A percentile compares a stretch with the other conserved stretches of the same genome.
Evolutionary conservation across 2,329 filamentous ascomycete genomes (phyloP).

Genomic region (Diplodia sapinea): DNA sequence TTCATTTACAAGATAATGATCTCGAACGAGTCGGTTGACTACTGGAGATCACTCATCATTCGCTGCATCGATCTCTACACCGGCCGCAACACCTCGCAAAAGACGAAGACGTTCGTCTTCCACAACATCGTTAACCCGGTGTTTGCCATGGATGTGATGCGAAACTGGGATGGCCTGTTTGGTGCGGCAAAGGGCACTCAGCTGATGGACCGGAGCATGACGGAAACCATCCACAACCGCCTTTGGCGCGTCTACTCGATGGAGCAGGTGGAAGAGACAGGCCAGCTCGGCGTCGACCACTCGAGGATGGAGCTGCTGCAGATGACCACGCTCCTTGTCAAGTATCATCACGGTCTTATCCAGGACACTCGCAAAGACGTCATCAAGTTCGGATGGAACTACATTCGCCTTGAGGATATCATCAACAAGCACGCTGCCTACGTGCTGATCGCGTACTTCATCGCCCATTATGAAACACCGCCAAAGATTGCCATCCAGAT

Average conservation of each 20-base stretch:
- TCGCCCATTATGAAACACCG: conserved; percentile 94
- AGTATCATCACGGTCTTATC: conserved; percentile 87
- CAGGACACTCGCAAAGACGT: conserved; percentile 96
- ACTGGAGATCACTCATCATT: conserved; percentile 80
- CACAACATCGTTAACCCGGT: conserved; percentile 95
- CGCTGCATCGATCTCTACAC: conserved; percentile 89
- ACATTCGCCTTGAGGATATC: conserved; percentile 96
- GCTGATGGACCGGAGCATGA: conserved; percentile 84
- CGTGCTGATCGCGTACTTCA: conserved; percentile 96
- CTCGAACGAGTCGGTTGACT: conserved; percentile 80
- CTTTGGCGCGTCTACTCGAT: conserved; percentile 71
- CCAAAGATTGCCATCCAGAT: conserved; percentile 95
- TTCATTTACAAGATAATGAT: conserved; percentile 89
- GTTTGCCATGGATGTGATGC: conserved; percentile 93
- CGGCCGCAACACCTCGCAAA: conserved; percentile 77
- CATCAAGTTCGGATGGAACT: conserved; percentile 99
- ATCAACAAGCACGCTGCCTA: conserved; percentile 99
- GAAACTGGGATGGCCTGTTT: conserved; percentile 68
- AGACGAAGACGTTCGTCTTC: conserved; percentile 90
- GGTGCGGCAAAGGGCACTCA: conserved; percentile 68
- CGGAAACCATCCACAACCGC: conserved; percentile 87
- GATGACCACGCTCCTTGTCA: conserved; percentile 91
- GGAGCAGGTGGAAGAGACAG: conserved; percentile 80
- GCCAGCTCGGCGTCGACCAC: conserved; percentile 88
- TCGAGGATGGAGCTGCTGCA: conserved; percentile 95